phyloP scores from a whole-genome alignment of 2,329 filamentous ascomycete genomes.

The Stachybotrys echinatus region DNA sequence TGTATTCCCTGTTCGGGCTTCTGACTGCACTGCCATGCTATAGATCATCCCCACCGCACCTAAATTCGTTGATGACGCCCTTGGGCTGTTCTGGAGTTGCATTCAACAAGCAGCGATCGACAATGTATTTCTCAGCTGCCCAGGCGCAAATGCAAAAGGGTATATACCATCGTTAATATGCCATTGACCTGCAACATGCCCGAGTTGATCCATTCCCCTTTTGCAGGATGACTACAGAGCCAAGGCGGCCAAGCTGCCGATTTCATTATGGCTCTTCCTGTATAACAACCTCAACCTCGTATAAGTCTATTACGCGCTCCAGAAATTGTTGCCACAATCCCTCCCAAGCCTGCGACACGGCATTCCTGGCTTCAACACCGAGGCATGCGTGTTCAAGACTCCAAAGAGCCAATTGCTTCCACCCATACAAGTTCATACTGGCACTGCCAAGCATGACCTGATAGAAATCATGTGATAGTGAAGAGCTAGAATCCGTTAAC shows the following conservation, averaged over 20 bases:
- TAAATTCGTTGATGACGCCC: no score
- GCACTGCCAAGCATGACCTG: slow-evolving; percentile 66
- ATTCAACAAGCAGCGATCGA: no score
- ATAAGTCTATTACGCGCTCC: slow-evolving; percentile 39
- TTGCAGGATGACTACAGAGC: background rate
- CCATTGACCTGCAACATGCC: no score
- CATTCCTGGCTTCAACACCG: slow-evolving; percentile 30
- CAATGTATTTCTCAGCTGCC: no score
- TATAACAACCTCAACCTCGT: slow-evolving; percentile 17
- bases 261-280: background rate
- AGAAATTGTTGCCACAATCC: slow-evolving; percentile 55
- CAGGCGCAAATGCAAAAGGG: no score
- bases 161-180: no score
- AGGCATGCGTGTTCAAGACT: slow-evolving; percentile 58
- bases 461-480: slow-evolving; percentile 72
- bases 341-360: slow-evolving; percentile 40
- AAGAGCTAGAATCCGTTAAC: no score
- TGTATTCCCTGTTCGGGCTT: no score
- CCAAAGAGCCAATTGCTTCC: slow-evolving; percentile 63
- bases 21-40: no score
- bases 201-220: no score
- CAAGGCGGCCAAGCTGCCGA: background rate
- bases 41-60: no score
- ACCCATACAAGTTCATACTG: slow-evolving; percentile 63
- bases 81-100: no score